Percentiles rank a stretch among this genome's conserved stretches.
phyloP scores from a whole-genome alignment of 78 protist species.

The Bodo saltans region DNA sequence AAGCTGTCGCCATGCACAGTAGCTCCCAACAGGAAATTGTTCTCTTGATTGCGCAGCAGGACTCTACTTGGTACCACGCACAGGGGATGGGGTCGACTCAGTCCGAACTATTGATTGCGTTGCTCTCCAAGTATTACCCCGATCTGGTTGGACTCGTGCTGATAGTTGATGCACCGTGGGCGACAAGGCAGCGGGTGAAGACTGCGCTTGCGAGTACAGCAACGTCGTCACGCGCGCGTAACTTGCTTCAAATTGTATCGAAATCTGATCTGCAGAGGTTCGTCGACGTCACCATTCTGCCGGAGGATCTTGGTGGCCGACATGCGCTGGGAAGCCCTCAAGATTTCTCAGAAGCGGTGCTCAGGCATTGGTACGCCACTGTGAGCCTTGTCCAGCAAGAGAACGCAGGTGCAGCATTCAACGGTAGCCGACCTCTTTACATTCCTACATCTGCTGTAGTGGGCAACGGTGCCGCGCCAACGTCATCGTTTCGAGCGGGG shows the following conservation, averaged over 20 bases:
- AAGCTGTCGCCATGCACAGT: neutral
- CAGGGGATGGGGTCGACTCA: too few species aligned
- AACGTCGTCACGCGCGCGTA: neutral
- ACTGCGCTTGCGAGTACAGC: neutral
- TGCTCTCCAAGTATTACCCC: neutral
- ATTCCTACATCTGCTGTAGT: too few species aligned
- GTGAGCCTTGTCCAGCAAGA: neutral
- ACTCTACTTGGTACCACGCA: too few species aligned
- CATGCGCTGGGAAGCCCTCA: neutral
- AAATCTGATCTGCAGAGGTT: neutral
- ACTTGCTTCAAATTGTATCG: neutral
- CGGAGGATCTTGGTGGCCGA: neutral
- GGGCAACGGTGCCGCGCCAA: too few species aligned
- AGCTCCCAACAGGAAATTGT: neutral
- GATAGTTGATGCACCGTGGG: neutral
- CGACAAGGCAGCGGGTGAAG: neutral
- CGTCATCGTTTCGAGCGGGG: too few species aligned
- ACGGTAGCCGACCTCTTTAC: too few species aligned
- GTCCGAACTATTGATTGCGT: too few species aligned
- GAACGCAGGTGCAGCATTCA: too few species aligned
- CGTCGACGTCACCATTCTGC: too few species aligned
- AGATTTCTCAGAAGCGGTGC: neutral
- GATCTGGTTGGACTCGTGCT: neutral
- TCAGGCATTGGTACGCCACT: neutral
- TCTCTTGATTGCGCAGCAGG: neutral